phyloP scores from a whole-genome alignment of 805 yeast genomes.

The Danielozyma ontarioensis region DNA sequence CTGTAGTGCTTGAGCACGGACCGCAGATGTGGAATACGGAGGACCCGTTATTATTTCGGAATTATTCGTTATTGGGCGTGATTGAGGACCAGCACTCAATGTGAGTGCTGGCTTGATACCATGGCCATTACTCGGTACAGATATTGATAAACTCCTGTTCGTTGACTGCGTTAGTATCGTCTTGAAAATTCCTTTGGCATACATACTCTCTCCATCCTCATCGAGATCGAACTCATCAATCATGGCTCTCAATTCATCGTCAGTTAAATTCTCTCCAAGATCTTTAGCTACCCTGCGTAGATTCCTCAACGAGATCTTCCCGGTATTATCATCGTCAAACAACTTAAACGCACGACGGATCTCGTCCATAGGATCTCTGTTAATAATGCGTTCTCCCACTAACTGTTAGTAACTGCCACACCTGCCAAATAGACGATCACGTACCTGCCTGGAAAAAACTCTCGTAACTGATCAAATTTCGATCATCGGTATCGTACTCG shows the following conservation, averaged over 20 bases:
- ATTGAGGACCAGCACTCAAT: no score
- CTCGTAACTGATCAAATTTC: slow-evolving; percentile 69
- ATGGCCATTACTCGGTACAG: slow-evolving; percentile 55
- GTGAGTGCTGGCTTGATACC: no score
- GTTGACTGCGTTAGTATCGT: slow-evolving; percentile 46
- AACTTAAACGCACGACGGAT: slow-evolving; percentile 82
- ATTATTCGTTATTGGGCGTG: no score
- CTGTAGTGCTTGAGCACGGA: background rate
- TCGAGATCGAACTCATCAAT: slow-evolving; percentile 95
- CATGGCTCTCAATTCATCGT: slow-evolving; percentile 93
- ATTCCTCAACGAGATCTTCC: slow-evolving; percentile 74
- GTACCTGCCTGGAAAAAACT: slow-evolving; percentile 72
- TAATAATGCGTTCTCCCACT: slow-evolving; percentile 77
- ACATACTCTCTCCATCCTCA: slow-evolving; percentile 84
- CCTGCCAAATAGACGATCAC: slow-evolving; percentile 16
- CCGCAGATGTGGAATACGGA: slow-evolving; percentile 1
- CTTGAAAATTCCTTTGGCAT: slow-evolving; percentile 5
- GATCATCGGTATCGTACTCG: slow-evolving; percentile 75
- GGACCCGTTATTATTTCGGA: background rate
- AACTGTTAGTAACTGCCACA: slow-evolving; percentile 17
- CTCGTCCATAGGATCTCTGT: slow-evolving; percentile 91
- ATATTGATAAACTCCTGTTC: slow-evolving; percentile 88
- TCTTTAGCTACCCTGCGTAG: slow-evolving; percentile 88
- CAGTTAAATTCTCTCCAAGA: slow-evolving; percentile 85
- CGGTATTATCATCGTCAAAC: slow-evolving; percentile 85